Conservation (phyloP, 495 filamentous ascomycete genomes). For the Hyaloscypha hepaticicola region DNA sequence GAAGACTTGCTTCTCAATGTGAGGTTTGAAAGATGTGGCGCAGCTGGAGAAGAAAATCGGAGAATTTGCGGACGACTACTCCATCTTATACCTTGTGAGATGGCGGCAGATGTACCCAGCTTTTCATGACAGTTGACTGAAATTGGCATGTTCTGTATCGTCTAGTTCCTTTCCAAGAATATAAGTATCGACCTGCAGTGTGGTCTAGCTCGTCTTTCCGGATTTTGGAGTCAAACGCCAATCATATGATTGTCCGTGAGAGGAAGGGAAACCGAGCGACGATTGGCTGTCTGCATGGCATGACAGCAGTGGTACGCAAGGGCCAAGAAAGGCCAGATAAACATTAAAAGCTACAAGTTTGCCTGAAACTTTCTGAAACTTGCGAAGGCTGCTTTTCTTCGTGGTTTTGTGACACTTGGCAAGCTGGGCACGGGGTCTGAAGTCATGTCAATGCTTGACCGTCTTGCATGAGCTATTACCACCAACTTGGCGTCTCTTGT, state of each 20-base stretch:
- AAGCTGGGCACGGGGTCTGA: background rate
- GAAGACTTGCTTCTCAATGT: conserved; percentile 19
- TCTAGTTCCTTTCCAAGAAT: background rate
- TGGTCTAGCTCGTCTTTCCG: background rate
- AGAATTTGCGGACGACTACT: conserved; percentile 1
- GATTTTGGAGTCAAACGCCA: conserved; percentile 7
- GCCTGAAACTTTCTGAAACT: conserved; percentile 10
- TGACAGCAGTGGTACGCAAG: background rate
- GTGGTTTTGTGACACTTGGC: conserved; percentile 20
- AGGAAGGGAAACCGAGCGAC: background rate
- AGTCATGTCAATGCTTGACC: background rate
- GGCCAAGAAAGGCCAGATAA: conserved; percentile 10
- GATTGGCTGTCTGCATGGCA: background rate
- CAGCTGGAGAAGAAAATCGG: conserved; percentile 26
- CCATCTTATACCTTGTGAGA: conserved; percentile 16
- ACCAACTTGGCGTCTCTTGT: background rate
- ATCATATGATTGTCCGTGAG: background rate
- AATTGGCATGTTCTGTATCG: conserved; percentile 17
- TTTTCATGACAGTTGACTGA: background rate
- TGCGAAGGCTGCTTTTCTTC: background rate
- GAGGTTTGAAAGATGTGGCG: conserved; percentile 25
- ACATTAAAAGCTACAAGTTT: background rate
- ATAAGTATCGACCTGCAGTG: background rate
- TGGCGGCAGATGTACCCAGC: conserved; percentile 12
- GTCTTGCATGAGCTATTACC: conserved; percentile 1